Base-by-base conservation (phyloP, 192 early-diverging fungal species). In the Obelidium mucronatum region DNA sequence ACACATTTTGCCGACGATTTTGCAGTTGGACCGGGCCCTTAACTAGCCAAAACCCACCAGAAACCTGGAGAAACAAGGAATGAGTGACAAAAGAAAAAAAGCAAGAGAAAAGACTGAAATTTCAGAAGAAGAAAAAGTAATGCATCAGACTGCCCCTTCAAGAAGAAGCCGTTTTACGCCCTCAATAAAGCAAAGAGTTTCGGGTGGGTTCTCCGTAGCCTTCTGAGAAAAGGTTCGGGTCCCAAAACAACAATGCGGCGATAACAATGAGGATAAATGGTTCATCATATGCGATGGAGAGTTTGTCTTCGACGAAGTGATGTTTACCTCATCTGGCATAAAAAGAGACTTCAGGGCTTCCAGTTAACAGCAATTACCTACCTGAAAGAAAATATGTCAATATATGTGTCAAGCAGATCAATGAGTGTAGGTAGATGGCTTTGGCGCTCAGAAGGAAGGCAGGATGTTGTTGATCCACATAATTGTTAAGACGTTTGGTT, bases 401-500 rank as follows among this genome's bases (percentile, higher is more conserved):
- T 19, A 48, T 48, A 48, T 6, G 44, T 48, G 11, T 48, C 44
- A 15, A 48, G 44, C 8, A 19, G 44, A 0, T 15, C 44, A 48
- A 19, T 15, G 44, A 48, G 44, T 15, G 44, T 15, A 6, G 44
- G 44, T 15, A 48, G 44, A 48, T 15, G 19, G 63, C 15, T 22
- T 28, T 26, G 63, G 63, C 26, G 63, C 63, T 65, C 63, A 65
- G 63, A 36, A 65, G 63, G 63, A 65, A 65, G 63, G 63, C 63
- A 65, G 56, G 63, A 65, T 65, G 63, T 65, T 65, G 35, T 65
- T 65, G 37, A 37, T 65, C 63, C 31, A 65, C 63, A 65, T 35
- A 48, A 65, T 33, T 15, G 26, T 65, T 65, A 65, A 65, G 63
- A 65, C 63, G 63, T 65, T 65, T 65, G 31, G 63, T 34, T 39